Evolutionary conservation across 129 eudicot species (phyloP), one percentile per base, ranked within the genome.

Genomic region (Flaveria robusta): DNA sequence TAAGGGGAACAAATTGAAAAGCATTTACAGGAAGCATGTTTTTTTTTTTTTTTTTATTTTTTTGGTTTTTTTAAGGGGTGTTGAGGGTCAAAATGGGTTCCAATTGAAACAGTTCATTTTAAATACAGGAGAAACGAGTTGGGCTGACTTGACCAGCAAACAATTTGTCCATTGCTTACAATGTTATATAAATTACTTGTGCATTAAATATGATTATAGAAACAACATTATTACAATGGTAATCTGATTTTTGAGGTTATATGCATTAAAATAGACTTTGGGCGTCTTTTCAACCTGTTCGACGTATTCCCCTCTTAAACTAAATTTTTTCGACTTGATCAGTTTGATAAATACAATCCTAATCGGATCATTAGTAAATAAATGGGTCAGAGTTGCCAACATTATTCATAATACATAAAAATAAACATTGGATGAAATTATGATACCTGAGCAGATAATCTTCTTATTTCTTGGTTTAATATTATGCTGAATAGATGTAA

Each of bases 381-480:
- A 69, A 4, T 2, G 41, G 58, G 50, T 15, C 54, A 69, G 5
- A 69, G 22, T 22, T 46, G 14, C 23, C 9, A 69, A 12, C 37
- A 3, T 13, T 2, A 27, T 26, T 46, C 46, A 34, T 18, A 42
- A 16, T 22, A 19, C 15, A 37, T 12, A 56, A 14, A 45, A 10
- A 54, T 34, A 47, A 29, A 64, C 50, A 13, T 62, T 19, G 54
- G 70, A 52, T 23, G 39, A 55, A 58, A 65, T 50, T n/a, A 81
- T 16, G 23, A 54, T 77, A 90, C 98, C 93, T 93, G 97, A 58
- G 87, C 69, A 74, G 98, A 93, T 72, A 93, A 81, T 81, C 90
- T 91, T 87, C 85, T 74, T 77, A 93, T 86, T 83, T 93, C 98
- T 83, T 90, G 97, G 83, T 93, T 93, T 62, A 93, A 75, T 74